Conservation (phyloP, 495 filamentous ascomycete genomes). For the Aspergillus olivimuriae region DNA sequence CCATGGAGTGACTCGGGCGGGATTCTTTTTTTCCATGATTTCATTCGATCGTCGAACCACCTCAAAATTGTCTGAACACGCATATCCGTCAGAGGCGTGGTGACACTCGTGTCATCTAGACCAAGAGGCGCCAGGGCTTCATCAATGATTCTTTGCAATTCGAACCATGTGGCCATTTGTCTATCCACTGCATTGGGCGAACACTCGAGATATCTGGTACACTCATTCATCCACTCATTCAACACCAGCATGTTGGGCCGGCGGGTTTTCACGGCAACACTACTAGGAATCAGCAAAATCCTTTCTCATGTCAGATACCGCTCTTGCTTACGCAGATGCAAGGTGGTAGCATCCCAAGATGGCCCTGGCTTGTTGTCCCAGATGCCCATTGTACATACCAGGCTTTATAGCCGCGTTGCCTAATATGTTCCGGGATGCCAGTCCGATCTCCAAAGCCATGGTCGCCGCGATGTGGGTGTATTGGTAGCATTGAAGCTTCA, state of each 20-base stretch:
- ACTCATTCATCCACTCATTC: conserved; percentile 44
- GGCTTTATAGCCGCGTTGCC: conserved; percentile 15
- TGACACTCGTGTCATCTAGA: conserved; percentile 43
- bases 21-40: conserved; percentile 37
- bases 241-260: conserved; percentile 45
- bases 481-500: conserved; percentile 47
- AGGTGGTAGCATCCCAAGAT: conserved; percentile 44
- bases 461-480: conserved; percentile 49
- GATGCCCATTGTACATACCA: conserved; percentile 24
- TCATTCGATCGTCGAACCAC: conserved; percentile 43
- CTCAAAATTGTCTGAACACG: conserved; percentile 40
- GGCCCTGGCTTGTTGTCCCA: conserved; percentile 39
- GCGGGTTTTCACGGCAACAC: conserved; percentile 45
- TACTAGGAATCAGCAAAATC: conserved; percentile 11
- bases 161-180: conserved; percentile 40
- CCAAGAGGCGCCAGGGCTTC: conserved; percentile 42
- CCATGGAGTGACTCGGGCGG: conserved; percentile 34
- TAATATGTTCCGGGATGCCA: conserved; percentile 25
- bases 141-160: conserved; percentile 41
- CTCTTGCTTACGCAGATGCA: conserved; percentile 30
- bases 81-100: conserved; percentile 35
- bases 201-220: conserved; percentile 31
- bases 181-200: conserved; percentile 35
- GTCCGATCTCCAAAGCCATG: conserved; percentile 49
- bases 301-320: background rate